phyloP scores from a whole-genome alignment of 805 yeast genomes.

The Saccharomycopsis microspora region DNA sequence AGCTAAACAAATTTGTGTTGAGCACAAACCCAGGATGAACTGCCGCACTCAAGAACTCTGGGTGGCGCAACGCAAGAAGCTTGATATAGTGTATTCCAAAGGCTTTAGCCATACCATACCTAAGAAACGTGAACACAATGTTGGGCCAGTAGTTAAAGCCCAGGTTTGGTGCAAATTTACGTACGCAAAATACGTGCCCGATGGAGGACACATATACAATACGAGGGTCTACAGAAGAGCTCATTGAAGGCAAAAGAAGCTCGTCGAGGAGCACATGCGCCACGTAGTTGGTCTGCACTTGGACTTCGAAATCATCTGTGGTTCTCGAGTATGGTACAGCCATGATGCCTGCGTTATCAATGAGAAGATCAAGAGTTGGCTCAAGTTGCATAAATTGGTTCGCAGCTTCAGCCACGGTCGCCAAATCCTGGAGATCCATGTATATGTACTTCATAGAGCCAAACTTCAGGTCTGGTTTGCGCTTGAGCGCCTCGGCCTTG shows the following conservation, averaged over 20 bases:
- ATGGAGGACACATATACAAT: slow-evolving; percentile 54
- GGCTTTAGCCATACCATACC: slow-evolving; percentile 70
- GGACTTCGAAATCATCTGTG: slow-evolving; percentile 64
- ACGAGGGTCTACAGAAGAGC: slow-evolving; percentile 21
- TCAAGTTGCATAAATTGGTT: slow-evolving; percentile 30
- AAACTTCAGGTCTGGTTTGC: neutral
- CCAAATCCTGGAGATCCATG: slow-evolving; percentile 38
- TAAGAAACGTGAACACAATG: slow-evolving; percentile 60
- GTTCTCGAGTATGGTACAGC: slow-evolving; percentile 61
- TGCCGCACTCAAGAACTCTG: slow-evolving; percentile 48
- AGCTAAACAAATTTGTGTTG: slow-evolving; percentile 64
- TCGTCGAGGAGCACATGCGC: slow-evolving; percentile 66
- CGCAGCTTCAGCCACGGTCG: slow-evolving; percentile 29
- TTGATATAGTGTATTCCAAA: slow-evolving; percentile 67
- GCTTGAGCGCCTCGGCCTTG: slow-evolving; percentile 36
- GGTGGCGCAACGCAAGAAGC: slow-evolving; percentile 52
- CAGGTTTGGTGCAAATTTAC: slow-evolving; percentile 35
- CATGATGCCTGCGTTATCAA: slow-evolving; percentile 76
- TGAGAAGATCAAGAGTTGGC: slow-evolving; percentile 41
- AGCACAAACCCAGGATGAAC: slow-evolving; percentile 85
- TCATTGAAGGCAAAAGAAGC: slow-evolving; percentile 28
- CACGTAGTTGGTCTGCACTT: slow-evolving; percentile 67
- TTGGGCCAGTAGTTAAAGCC: slow-evolving; percentile 51
- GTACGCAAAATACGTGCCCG: slow-evolving; percentile 45
- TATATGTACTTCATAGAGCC: slow-evolving; percentile 45